A percentile compares a stretch with the other conserved stretches of the same genome.
phyloP scores from a whole-genome alignment of 352 stramenopile species.

The Pythium pyrilobum region DNA sequence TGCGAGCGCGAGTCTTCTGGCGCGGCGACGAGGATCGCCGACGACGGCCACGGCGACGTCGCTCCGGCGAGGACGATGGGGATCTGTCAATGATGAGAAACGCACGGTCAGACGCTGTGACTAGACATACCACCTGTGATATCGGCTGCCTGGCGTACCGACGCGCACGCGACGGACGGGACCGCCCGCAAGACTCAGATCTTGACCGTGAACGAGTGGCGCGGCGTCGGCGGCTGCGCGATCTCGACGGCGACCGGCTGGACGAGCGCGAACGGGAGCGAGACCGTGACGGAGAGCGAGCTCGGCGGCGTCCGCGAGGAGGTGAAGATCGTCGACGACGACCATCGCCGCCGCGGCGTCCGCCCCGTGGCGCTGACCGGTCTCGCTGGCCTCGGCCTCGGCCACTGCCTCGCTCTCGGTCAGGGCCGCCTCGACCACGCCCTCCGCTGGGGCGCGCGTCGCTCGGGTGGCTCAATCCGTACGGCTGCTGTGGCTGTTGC shows the following conservation, averaged over 20 bases:
- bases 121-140: too few species aligned
- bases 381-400: background rate
- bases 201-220: slow-evolving; percentile 17
- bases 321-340: slow-evolving; percentile 9
- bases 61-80: background rate
- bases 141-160: slow-evolving; percentile 1
- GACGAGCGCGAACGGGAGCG: slow-evolving; percentile 4
- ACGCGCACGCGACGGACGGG: background rate
- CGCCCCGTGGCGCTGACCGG: slow-evolving; percentile 6
- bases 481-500: background rate
- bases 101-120: too few species aligned
- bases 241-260: slow-evolving; percentile 22
- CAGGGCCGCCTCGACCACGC: background rate
- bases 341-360: slow-evolving; percentile 4
- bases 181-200: slow-evolving; percentile 8
- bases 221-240: slow-evolving; percentile 13
- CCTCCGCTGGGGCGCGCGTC: background rate
- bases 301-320: background rate
- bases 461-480: slow-evolving; percentile 9
- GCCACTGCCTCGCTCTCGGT: background rate
- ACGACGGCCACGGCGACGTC: background rate
- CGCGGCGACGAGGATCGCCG: background rate
- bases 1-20: background rate
- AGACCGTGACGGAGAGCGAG: slow-evolving; percentile 13
- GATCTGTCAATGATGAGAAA: background rate